Conservation (phyloP, 2,329 filamentous ascomycete species). For the Leptographium wingfieldii region DNA sequence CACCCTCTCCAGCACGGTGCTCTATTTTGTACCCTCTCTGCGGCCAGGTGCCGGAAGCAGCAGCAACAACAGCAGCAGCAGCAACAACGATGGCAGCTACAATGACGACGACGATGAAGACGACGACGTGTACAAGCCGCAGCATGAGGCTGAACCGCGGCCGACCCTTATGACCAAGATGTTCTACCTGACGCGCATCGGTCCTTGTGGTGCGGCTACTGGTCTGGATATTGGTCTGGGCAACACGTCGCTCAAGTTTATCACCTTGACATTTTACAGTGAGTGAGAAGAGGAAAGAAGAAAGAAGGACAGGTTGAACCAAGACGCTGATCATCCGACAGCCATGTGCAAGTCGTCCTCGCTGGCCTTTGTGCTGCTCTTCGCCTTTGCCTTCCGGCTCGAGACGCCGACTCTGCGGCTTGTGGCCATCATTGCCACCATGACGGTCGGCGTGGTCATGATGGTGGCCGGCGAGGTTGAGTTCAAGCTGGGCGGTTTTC, state of each 20-base stretch:
- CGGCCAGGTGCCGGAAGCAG: constrained; percentile 40
- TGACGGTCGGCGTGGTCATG: constrained; percentile 90
- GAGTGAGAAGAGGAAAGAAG: constrained; percentile 19
- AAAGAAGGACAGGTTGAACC: background rate
- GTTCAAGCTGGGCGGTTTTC: constrained; percentile 76
- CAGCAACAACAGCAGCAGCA: constrained; percentile 32
- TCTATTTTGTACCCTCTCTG: constrained; percentile 72
- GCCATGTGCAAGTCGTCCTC: constrained; percentile 98
- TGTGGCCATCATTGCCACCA: constrained; percentile 74
- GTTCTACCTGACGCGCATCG: constrained; percentile 87
- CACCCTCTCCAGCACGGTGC: constrained; percentile 58
- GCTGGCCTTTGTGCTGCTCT: constrained; percentile 85
- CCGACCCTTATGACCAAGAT: constrained; percentile 54
- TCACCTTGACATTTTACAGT: constrained; percentile 94
- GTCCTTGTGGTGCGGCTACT: constrained; percentile 83
- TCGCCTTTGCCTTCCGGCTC: constrained; percentile 87
- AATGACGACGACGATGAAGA: constrained; percentile 21
- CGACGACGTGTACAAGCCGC: constrained; percentile 29
- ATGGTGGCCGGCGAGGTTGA: constrained; percentile 95
- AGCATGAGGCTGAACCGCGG: constrained; percentile 40
- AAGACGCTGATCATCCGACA: constrained; percentile 17
- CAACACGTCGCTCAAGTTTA: constrained; percentile 92
- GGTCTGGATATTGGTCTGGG: constrained; percentile 92
- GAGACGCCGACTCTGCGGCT: constrained; percentile 79
- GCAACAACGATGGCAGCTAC: constrained; percentile 28